These are phyloP conservation scores for Sclerotinia borealis DNA, from an alignment of 2,329 filamentous ascomycete genomes.

Conservation along the genomic window DNA sequence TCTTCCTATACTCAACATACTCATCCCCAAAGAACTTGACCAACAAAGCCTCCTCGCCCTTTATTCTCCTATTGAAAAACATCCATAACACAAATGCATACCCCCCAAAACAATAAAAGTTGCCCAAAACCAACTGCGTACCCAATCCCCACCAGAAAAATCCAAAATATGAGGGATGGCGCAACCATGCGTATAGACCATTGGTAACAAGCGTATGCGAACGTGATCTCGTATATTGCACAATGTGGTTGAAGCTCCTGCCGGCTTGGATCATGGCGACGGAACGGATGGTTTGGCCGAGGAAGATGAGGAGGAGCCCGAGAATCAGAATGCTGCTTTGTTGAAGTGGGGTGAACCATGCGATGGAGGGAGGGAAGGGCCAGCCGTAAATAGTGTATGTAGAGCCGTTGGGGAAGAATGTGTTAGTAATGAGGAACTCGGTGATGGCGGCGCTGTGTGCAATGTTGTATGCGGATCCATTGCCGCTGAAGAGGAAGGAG, in stretches of 20 bases:
- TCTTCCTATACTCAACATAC: constrained; percentile 67
- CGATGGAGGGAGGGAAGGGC: neutral
- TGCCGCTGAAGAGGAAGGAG: constrained; percentile 77
- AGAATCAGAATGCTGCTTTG: constrained; percentile 37
- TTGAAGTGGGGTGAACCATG: constrained; percentile 25
- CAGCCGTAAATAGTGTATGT: neutral
- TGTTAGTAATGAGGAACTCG: constrained; percentile 61
- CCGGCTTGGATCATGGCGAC: constrained; percentile 85
- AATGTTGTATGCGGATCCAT: constrained; percentile 77
- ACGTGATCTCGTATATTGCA: constrained; percentile 62
- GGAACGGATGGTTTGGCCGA: constrained; percentile 73
- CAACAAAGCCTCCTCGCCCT: constrained; percentile 72
- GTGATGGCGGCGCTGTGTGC: constrained; percentile 70
- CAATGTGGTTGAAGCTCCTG: constrained; percentile 83
- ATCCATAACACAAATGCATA: constrained; percentile 75
- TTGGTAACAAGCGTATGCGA: constrained; percentile 76
- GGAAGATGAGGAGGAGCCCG: constrained; percentile 56
- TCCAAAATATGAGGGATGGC: constrained; percentile 93
- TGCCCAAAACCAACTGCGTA: constrained; percentile 85
- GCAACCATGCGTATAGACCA: constrained; percentile 68
- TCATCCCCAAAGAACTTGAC: constrained; percentile 78
- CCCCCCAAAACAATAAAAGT: constrained; percentile 66
- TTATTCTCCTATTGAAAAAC: constrained; percentile 74
- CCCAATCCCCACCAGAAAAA: constrained; percentile 99
- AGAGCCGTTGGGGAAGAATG: constrained; percentile 44